A percentile compares a stretch with the other conserved stretches of the same genome.
These are phyloP conservation scores for Effrenium voratum DNA, from an alignment of 73 alveolate species.

Conservation along the genomic window DNA sequence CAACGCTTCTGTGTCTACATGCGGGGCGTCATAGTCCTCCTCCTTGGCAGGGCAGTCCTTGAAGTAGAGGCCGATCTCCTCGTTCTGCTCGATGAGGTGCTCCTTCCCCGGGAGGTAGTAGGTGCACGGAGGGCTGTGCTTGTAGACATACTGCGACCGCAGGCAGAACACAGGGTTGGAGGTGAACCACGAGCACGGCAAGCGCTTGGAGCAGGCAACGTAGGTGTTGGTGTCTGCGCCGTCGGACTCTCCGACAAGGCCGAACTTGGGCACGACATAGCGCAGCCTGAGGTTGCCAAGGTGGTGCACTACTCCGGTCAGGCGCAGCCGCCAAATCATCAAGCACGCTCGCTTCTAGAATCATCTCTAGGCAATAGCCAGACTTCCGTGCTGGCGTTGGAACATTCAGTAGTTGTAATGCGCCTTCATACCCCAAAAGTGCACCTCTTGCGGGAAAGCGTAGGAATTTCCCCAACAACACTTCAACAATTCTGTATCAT, in stretches of 20 bases:
- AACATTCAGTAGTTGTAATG: too few relatives aligned
- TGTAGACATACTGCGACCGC: slow-evolving; percentile 28
- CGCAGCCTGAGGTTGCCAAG: too few relatives aligned
- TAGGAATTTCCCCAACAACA: too few relatives aligned
- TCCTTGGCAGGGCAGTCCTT: slow-evolving; percentile 38
- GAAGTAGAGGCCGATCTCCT: slow-evolving; percentile 22
- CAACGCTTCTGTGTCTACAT: slow-evolving; percentile 12
- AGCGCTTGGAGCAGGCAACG: slow-evolving; percentile 10
- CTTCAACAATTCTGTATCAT: too few relatives aligned
- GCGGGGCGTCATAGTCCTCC: slow-evolving; percentile 38
- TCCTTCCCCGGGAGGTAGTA: slow-evolving; percentile 14
- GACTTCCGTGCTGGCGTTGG: too few relatives aligned
- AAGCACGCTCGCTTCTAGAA: too few relatives aligned
- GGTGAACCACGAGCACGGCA: slow-evolving; percentile 18
- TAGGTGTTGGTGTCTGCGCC: slow-evolving; percentile 34
- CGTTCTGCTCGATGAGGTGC: slow-evolving; percentile 37
- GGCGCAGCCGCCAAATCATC: too few relatives aligned
- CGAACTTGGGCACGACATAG: too few relatives aligned
- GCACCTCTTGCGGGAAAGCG: too few relatives aligned
- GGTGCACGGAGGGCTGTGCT: slow-evolving; percentile 37
- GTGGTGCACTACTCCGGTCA: too few relatives aligned
- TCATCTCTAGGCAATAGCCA: too few relatives aligned
- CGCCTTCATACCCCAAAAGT: too few relatives aligned
- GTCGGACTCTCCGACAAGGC: neutral
- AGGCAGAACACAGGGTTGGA: slow-evolving; percentile 17